Conservation (phyloP, 805 yeast species). For the Cyberlindnera suaveolens region DNA sequence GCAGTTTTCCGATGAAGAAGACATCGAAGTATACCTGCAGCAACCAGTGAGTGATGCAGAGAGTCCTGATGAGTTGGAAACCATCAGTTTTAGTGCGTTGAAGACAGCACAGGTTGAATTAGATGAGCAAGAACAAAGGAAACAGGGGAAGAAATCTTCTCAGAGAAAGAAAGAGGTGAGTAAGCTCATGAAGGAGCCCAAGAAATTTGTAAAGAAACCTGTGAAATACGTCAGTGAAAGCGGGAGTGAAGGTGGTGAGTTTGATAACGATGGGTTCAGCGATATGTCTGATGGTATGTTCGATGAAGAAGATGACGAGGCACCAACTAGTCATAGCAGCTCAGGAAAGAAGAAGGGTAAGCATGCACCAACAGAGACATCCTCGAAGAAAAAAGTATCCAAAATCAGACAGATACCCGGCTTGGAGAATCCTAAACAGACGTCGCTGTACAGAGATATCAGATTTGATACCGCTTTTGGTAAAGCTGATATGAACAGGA, state of each 20-base stretch:
- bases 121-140: conserved; percentile 15
- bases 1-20: conserved; percentile 16
- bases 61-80: conserved; percentile 36
- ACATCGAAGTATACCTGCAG: conserved; percentile 12
- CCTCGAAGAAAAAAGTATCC: conserved; percentile 67
- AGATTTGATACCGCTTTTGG: conserved; percentile 91
- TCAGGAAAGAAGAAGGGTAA: conserved; percentile 39
- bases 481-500: conserved; percentile 59
- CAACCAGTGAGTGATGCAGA: conserved; percentile 15
- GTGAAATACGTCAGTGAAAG: background rate
- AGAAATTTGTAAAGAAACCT: background rate
- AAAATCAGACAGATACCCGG: conserved; percentile 73
- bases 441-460: conserved; percentile 61
- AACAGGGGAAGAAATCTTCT: conserved; percentile 1
- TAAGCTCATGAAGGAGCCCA: background rate
- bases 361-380: conserved; percentile 83
- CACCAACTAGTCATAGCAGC: conserved; percentile 5
- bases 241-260: conserved; percentile 4
- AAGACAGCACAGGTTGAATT: conserved; percentile 49
- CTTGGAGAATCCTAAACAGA: conserved; percentile 35
- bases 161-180: background rate
- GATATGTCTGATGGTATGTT: conserved; percentile 32
- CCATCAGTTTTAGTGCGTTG: conserved; percentile 60
- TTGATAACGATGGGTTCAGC: conserved; percentile 9
- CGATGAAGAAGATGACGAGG: conserved; percentile 25